Conservation (phyloP, 208 protist species). For the Naegleria lovaniensis region DNA sequence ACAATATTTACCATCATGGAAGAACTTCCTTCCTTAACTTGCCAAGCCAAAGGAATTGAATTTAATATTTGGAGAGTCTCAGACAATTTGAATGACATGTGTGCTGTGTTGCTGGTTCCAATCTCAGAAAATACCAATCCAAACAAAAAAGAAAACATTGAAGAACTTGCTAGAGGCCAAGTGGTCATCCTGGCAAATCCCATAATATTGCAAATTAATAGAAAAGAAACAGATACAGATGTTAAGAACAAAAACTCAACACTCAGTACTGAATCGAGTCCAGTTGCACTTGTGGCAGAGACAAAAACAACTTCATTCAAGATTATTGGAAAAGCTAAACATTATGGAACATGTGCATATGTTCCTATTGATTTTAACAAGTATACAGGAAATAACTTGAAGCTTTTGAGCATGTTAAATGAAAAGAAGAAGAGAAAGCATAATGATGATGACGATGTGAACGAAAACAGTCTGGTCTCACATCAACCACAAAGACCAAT, state of each 20-base stretch:
- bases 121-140: no score
- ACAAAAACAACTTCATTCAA: neutral
- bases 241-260: neutral
- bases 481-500: no score
- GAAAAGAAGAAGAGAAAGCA: neutral
- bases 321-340: neutral
- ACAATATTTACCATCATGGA: neutral
- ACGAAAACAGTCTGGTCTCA: neutral
- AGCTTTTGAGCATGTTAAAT: neutral
- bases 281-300: neutral
- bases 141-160: neutral
- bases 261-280: neutral
- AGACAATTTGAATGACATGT: neutral
- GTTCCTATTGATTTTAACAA: neutral
- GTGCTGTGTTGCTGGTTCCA: neutral
- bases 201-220: neutral
- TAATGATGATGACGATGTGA: neutral
- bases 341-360: neutral
- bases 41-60: neutral
- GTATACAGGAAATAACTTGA: neutral
- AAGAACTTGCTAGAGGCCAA: neutral
- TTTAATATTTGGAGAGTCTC: neutral
- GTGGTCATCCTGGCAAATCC: neutral
- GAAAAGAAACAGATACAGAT: neutral
- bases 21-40: neutral